phyloP scores from a whole-genome alignment of 495 filamentous ascomycete genomes.

The Podospora conica region DNA sequence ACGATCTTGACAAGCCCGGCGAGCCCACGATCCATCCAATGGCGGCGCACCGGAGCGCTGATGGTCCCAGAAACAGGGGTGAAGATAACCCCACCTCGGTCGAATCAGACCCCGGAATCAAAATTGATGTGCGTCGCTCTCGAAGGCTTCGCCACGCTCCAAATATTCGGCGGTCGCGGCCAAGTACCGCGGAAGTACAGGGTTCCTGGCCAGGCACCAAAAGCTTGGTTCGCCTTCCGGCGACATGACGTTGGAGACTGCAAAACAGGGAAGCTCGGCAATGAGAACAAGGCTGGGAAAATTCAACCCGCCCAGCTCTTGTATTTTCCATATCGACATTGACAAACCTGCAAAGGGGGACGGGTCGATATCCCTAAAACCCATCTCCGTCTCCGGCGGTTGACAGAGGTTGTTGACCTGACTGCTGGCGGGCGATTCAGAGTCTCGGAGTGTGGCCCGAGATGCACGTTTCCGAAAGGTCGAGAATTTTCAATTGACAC shows the following conservation, averaged over 20 bases:
- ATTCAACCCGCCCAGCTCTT: neutral
- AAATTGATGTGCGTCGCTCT: slow-evolving; percentile 1
- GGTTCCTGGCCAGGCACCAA: neutral
- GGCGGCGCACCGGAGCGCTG: neutral
- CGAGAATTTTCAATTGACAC: neutral
- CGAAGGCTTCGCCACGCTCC: slow-evolving; percentile 3
- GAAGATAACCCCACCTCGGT: neutral
- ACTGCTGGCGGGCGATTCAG: neutral
- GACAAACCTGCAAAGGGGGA: neutral
- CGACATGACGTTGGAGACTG: slow-evolving; percentile 2
- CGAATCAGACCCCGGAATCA: slow-evolving; percentile 1
- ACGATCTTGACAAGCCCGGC: slow-evolving; percentile 15
- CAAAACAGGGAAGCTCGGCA: slow-evolving; percentile 6
- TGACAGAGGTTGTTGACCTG: neutral
- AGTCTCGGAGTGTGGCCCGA: neutral
- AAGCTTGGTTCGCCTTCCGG: slow-evolving; percentile 3
- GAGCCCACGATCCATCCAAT: slow-evolving; percentile 11
- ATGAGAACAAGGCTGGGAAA: neutral
- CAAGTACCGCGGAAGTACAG: slow-evolving; percentile 5
- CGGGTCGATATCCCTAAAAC: neutral
- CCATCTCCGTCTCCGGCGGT: neutral
- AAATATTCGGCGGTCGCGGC: neutral
- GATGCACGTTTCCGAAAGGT: neutral
- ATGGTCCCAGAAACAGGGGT: slow-evolving; percentile 4
- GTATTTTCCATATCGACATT: neutral